Evolutionary conservation across 768 basidiomycete genomes (phyloP), one percentile per base, ranked within the genome.

Genomic region (Naematelia encephala): DNA sequence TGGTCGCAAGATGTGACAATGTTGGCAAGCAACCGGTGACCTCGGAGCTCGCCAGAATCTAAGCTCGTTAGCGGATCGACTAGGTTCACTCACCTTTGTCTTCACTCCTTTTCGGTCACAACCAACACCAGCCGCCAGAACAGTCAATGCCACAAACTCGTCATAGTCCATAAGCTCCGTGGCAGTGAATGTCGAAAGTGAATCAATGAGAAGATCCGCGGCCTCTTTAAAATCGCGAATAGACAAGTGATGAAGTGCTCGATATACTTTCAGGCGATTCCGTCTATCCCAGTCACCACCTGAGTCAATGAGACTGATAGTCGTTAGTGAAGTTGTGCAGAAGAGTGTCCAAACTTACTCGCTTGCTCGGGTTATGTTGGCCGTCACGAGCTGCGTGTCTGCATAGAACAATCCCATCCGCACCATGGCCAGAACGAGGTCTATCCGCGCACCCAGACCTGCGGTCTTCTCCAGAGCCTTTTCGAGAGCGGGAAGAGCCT

Each of bases 231-330:
- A 97, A 69, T 93, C 87, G n/a, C 94, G 87, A 61, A 90, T 87
- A 27, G 90, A 88, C 28, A 93, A 79, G 45, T 87, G 80, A 71
- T 94, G 88, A 0, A 96, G 80, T 49, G 88, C 93, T 51, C 85
- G 84, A 80, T 98, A 99, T 43, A 97, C 94, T 78, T 99, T 99
- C 69, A 97, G 84, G 46, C 94, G 84, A 77, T 97, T 99, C 39
- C 92, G 85, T 54, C 94, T 82, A 76, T 99, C 94, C 94, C 94
- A 99, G 79, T 99, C 94, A 46, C 94, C 94, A 0, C 94, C 94
- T 75, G 91, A 84, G 68, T 97, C 92, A 54, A 96, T 88, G 44
- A 96, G 81, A 56, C 90, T 92, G 71, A 19, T 5, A 54, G 16
- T 11, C 30, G 30, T 21, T 47, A 19, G 39, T 2, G n/a, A 48